A percentile compares a stretch with the other conserved stretches of the same genome.
Conservation (phyloP, 108 stramenopile genomes). For the Fistulifera pelliculosa region DNA sequence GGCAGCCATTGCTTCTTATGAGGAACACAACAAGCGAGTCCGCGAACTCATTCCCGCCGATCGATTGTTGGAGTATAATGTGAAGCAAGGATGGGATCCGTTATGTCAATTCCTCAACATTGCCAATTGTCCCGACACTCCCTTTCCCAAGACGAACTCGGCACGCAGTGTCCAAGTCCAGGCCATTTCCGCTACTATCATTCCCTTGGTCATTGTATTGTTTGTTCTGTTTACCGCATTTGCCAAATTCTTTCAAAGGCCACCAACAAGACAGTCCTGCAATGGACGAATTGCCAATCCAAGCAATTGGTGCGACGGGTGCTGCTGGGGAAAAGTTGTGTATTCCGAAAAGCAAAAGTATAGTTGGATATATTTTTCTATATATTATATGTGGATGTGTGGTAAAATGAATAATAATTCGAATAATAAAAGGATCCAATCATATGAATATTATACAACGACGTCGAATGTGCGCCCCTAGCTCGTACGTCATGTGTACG, state of each 20-base stretch:
- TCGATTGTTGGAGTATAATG: slow-evolving; percentile 60
- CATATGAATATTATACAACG: too few relatives aligned
- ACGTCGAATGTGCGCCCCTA: too few relatives aligned
- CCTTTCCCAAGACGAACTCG: slow-evolving; percentile 69
- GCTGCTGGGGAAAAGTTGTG: neutral
- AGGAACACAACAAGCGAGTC: slow-evolving; percentile 53
- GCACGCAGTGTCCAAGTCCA: slow-evolving; percentile 55
- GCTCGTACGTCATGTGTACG: too few relatives aligned
- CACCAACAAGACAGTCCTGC: slow-evolving; percentile 42
- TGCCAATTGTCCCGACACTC: slow-evolving; percentile 43
- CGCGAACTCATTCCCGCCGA: slow-evolving; percentile 45
- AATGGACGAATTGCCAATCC: slow-evolving; percentile 29
- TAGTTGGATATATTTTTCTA: too few relatives aligned
- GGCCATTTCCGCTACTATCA: slow-evolving; percentile 36
- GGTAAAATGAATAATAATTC: too few relatives aligned
- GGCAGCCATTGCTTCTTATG: slow-evolving; percentile 48
- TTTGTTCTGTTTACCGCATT: slow-evolving; percentile 40
- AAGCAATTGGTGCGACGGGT: slow-evolving; percentile 6
- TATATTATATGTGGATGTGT: too few relatives aligned
- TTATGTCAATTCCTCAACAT: slow-evolving; percentile 65
- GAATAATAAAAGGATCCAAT: too few relatives aligned
- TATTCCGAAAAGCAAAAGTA: neutral
- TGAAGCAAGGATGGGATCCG: slow-evolving; percentile 71
- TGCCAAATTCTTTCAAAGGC: slow-evolving; percentile 26
- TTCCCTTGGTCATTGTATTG: slow-evolving; percentile 32